Evolutionary conservation across 306 rosid species (phyloP).

Genomic region (Cicer arietinum): DNA sequence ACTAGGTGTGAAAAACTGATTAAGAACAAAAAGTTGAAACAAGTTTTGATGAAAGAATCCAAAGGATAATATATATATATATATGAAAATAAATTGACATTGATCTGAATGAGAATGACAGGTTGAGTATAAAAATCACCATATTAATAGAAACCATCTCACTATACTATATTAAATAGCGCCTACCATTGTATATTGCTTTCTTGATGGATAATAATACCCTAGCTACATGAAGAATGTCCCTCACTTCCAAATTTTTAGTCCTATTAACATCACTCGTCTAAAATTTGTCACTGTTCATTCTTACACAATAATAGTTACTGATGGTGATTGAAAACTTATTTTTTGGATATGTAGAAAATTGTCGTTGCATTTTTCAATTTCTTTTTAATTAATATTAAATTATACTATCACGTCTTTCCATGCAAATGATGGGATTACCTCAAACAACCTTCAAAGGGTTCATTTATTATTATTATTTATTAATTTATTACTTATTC

Average conservation of each 20-base stretch:
- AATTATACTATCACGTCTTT: conserved; percentile 42
- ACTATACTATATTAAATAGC: conserved; percentile 42
- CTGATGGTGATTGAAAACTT: conserved; percentile 62
- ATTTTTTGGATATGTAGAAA: conserved; percentile 37
- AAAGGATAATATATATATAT: conserved; percentile 32
- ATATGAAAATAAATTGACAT: conserved; percentile 54
- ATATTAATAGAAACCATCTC: conserved; percentile 39
- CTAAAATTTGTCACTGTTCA: conserved; percentile 56
- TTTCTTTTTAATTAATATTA: conserved; percentile 38
- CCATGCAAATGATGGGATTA: conserved; percentile 56
- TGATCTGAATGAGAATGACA: conserved; percentile 65
- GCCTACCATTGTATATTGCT: conserved; percentile 38
- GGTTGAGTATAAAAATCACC: conserved; percentile 42
- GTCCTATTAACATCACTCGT: conserved; percentile 73
- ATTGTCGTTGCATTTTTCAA: conserved; percentile 43
- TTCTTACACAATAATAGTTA: conserved; percentile 61
- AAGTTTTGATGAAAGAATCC: conserved; percentile 62
- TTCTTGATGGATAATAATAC: conserved; percentile 41
- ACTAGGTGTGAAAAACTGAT: conserved; percentile 28
- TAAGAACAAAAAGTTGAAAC: conserved; percentile 54
- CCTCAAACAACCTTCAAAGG: conserved; percentile 52
- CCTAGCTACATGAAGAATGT: conserved; percentile 53
- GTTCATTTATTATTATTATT: conserved; percentile 31
- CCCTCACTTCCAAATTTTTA: conserved; percentile 37
- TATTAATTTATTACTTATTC: conserved; percentile 32